phyloP scores from a whole-genome alignment of 805 yeast species.

The Metschnikowia chrysomelidarum region DNA sequence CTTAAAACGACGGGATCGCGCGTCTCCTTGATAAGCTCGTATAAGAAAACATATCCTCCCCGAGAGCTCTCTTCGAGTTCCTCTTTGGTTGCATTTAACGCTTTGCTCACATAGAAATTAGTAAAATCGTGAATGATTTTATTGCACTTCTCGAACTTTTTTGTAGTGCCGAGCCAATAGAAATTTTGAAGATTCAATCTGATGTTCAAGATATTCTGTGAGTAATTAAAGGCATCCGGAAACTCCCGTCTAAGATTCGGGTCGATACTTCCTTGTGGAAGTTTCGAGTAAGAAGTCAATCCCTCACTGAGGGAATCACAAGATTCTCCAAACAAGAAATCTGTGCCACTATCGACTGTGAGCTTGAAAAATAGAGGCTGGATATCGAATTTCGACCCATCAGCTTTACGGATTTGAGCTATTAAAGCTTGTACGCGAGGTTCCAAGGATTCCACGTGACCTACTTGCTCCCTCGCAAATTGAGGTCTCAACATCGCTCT shows the following conservation, averaged over 20 bases:
- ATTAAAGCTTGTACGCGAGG: slow-evolving; percentile 22
- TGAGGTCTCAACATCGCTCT: slow-evolving; percentile 30
- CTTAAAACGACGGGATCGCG: slow-evolving; percentile 46
- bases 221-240: slow-evolving; percentile 16
- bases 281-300: slow-evolving; percentile 1
- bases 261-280: slow-evolving; percentile 5
- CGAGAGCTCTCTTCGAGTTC: slow-evolving; percentile 30
- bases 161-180: slow-evolving; percentile 13
- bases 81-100: slow-evolving; percentile 30
- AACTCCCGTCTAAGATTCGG: slow-evolving; percentile 12
- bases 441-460: slow-evolving; percentile 26
- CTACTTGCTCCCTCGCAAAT: slow-evolving; percentile 27
- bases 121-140: slow-evolving; percentile 16
- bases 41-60: slow-evolving; percentile 46
- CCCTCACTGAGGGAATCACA: slow-evolving; percentile 17
- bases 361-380: slow-evolving; percentile 19
- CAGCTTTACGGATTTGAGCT: slow-evolving; percentile 15
- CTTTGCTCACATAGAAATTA: slow-evolving; percentile 38
- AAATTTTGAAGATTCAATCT: slow-evolving; percentile 15
- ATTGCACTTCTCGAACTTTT: slow-evolving; percentile 15
- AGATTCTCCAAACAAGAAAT: slow-evolving; percentile 19
- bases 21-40: slow-evolving; percentile 48
- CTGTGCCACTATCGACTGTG: slow-evolving; percentile 20
- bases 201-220: slow-evolving; percentile 14
- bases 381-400: slow-evolving; percentile 13